Conservation (phyloP, 257 asterid genomes). For the Apocynum venetum region DNA sequence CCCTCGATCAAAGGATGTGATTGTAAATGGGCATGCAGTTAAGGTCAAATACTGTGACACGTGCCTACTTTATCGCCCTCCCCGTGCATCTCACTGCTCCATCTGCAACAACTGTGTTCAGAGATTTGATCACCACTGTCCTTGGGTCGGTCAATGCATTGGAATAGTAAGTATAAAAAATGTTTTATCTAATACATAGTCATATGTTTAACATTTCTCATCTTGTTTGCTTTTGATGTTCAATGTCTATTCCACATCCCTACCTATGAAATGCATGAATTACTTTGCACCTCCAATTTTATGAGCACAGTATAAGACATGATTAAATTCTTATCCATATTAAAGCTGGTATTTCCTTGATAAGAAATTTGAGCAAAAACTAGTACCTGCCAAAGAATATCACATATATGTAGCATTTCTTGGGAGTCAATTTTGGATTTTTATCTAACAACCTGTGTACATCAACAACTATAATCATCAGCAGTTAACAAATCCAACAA, state of each 20-base stretch:
- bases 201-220: neutral
- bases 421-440: neutral
- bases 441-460: neutral
- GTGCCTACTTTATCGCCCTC: conserved; percentile 88
- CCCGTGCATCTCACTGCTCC: conserved; percentile 94
- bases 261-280: neutral
- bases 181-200: neutral
- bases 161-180: conserved; percentile 60
- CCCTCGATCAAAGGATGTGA: conserved; percentile 69
- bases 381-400: neutral
- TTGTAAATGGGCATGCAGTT: conserved; percentile 66
- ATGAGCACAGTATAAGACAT: neutral
- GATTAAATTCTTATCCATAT: neutral
- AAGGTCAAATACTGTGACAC: conserved; percentile 83
- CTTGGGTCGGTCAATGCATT: conserved; percentile 96
- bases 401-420: neutral
- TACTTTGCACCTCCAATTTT: neutral
- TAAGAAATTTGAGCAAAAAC: neutral
- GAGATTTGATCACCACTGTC: conserved; percentile 89
- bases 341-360: neutral
- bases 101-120: conserved; percentile 95
- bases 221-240: neutral
- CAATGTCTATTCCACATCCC: neutral
- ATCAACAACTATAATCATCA: neutral
- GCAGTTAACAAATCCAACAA: neutral